Conservation (phyloP, 2,329 filamentous ascomycete genomes). For the Cercospora sojina region DNA sequence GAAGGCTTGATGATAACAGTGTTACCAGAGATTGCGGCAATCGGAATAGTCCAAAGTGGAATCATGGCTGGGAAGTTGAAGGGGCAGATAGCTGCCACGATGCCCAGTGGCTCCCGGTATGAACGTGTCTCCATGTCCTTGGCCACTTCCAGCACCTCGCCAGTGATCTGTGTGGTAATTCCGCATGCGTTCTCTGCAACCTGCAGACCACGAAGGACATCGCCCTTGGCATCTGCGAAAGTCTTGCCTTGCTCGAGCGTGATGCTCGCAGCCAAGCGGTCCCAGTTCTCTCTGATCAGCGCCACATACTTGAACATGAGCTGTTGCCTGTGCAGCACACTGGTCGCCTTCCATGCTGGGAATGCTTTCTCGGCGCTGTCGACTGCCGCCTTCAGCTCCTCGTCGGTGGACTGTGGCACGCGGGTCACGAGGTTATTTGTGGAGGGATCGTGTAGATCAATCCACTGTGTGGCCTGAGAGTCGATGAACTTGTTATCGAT, state of each 20-base stretch:
- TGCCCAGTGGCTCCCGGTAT: conserved; percentile 77
- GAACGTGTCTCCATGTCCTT: conserved; percentile 88
- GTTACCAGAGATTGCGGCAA: conserved; percentile 81
- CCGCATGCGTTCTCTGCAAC: conserved; percentile 80
- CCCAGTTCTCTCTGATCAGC: conserved; percentile 81
- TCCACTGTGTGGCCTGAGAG: conserved; percentile 68
- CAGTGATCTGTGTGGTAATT: conserved; percentile 78
- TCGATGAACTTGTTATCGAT: conserved; percentile 74
- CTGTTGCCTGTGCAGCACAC: conserved; percentile 71
- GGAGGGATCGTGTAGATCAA: conserved; percentile 77
- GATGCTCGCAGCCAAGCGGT: conserved; percentile 78
- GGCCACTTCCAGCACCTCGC: conserved; percentile 78
- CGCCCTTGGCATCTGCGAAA: conserved; percentile 76
- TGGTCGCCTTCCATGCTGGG: conserved; percentile 69
- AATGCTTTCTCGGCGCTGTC: conserved; percentile 75
- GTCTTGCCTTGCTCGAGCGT: conserved; percentile 89
- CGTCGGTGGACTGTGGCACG: conserved; percentile 77
- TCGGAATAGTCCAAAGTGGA: conserved; percentile 84
- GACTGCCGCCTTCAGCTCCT: conserved; percentile 71
- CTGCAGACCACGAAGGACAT: conserved; percentile 78
- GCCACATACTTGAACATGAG: conserved; percentile 85
- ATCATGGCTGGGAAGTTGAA: conserved; percentile 95
- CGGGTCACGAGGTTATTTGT: conserved; percentile 83
- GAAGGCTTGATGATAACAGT: conserved; percentile 83
- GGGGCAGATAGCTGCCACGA: conserved; percentile 80